Evolutionary conservation across 2,329 filamentous ascomycete genomes (phyloP), one percentile per base, ranked within the genome.

Genomic region (Bipolaris zeicola): DNA sequence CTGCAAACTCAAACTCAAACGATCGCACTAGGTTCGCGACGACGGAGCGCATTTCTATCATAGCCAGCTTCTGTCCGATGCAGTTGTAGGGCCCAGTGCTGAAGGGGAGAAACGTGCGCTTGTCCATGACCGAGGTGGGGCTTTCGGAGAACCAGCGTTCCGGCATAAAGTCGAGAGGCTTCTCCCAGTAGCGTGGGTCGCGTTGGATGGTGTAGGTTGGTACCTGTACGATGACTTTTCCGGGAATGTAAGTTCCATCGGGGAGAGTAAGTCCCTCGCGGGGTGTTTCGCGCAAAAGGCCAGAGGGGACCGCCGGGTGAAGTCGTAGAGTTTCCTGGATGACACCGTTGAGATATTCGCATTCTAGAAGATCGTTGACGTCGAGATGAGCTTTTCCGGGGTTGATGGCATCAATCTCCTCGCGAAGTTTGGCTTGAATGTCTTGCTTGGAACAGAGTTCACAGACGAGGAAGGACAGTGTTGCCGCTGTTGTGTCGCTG

Each of bases 51-150:
- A 89, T 84, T 77, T 89, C 87, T 51, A 84, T 79, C 63, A 89
- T 87, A 0, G 86, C 86, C 36, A 89, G 75, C 1, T 72, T 82
- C 80, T 90, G 90, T 1, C 88, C 89, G 28, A 91, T 88, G 67
- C 89, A 91, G 3, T 86, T 87, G n/a, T 88, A 80, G 0, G 86
- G 82, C 0, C 89, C 89, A 52, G 89, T 78, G 33, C 82, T 85
- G 64, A 91, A 91, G 1, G 90, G 87, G 61, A 87, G 90, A 74
- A 90, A 93, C 0, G 90, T 89, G 47, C 81, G 69, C 51, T 71
- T 73, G 38, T 74, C 66, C 2, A 64, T 55, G 26, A 70, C 38
- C 6, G 65, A 61, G 4, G 61, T 57, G 8, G 64, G 61, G 7
- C 61, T 46, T 36, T 71, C 67, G 38, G 60, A 52, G 11, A 66